Base-by-base conservation (phyloP, 208 protist genomes). In the Trypanosoma melophagium region DNA sequence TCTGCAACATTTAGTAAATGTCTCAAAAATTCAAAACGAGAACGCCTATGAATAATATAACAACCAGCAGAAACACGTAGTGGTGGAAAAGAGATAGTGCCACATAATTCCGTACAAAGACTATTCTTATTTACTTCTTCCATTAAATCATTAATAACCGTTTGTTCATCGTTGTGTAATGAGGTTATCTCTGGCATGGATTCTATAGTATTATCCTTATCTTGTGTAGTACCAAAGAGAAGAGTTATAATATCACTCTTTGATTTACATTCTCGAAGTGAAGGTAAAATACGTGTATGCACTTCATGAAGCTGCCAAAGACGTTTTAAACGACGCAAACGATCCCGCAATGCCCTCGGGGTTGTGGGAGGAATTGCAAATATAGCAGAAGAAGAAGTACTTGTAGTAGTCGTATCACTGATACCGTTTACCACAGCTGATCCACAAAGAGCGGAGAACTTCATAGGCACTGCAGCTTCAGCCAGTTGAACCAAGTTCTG, bases 401-500 rank as follows among this genome's bases (percentile, higher is more conserved):
- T 50, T 59, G 24, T 44, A 40, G 4, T 55, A 21, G 52, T 17
- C 22, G 12, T n/a, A n/a, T 10, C 38, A 31, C 25, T 41, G 55
- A 40, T 55, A 51, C 31, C 28, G 13, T 21, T 41, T 24, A 40
- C 67, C 44, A 45, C 24, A n/a, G 25, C 25, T 13, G 1, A 21
- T 47, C 61, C 51, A 17, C 77, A 31, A 41, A 94, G 72, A 49
- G 76, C 58, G 2, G 87, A 83, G 10, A 76, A 49, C 44, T 69
- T 71, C 65, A 82, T 65, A 1, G 84, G 85, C 28, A 94, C 71
- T 1, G 88, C 84, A 0, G 83, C 76, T 51, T 94, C 85, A 56
- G 81, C 67, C 13, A 91, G 61, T 40, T 66, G 47, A 52, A 83
- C 73, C 13, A 94, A 69, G 10, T 82, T 82, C 35, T 78, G 60